Base-by-base conservation (phyloP, 148 eudicot species). In the Dianthus caryophyllus region DNA sequence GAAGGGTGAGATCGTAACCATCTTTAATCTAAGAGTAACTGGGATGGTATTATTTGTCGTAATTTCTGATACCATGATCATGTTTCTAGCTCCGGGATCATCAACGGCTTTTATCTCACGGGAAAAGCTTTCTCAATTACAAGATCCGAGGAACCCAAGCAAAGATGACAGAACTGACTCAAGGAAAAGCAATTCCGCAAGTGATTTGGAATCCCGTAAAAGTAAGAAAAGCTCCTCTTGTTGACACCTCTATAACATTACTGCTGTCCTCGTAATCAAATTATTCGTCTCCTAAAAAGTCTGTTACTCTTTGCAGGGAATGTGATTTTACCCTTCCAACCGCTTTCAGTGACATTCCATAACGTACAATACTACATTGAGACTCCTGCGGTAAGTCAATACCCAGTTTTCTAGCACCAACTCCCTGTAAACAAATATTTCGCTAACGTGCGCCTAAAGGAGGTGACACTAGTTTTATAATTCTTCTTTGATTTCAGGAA, bases 351-450 rank as follows among this genome's bases (percentile, higher is more conserved):
- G n/a, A 70, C 74, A 25, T 91, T 91, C 75, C 81, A 67, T 64
- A 82, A 86, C 67, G 71, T 91, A 69, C 89, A 84, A 57, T 91
- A 91, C 79, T 81, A 74, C 79, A 74, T 88, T 36, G 90, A 91
- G 29, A 78, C 90, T 58, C 87, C 92, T 36, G 13, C 50, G 88
- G 93, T 87, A 82, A 73, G 57, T n/a, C 24, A 44, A 44, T 62
- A 67, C 36, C 18, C 18, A 46, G 17, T 31, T 21, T 63, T 47
- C 8, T 65, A 18, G 30, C 22, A 22, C 9, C 24, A 59, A 20
- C 64, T 31, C 39, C 51, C 14, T 39, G 46, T 20, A 21, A 12
- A 38, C n/a, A 26, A 14, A 53, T 64, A 63, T 7, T 29, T 15
- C 52, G n/a, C n/a, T n/a, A n/a, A n/a, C n/a, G n/a, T n/a, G 20